Evolutionary conservation across 305 asterid genomes (phyloP), one percentile per base, ranked within the genome.

Genomic region (Striga hermonthica): DNA sequence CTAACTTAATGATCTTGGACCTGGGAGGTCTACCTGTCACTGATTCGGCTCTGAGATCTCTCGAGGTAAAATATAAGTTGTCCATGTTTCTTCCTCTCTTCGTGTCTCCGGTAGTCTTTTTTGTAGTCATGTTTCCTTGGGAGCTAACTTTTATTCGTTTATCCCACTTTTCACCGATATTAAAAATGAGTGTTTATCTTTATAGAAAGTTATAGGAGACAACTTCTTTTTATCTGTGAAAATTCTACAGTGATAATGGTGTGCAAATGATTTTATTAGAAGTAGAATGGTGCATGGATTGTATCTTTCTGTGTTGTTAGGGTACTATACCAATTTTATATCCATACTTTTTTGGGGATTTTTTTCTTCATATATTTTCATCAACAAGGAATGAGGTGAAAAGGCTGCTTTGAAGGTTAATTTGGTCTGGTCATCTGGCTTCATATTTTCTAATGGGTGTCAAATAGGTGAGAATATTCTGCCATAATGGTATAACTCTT

Each of bases 1-100:
- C 84, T 47, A 82, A 80, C 72, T 76, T 93, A 68, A 58, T 71
- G 52, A 14, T 75, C 44, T 72, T 93, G 87, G 97, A 93, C 78
- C 76, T 93, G 67, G 99, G 99, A 41, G 96, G 96, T 68, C 79
- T 93, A 70, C 88, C 85, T 39, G 86, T 93, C 59, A 86, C 83
- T 22, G 88, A 90, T 85, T 74, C 76, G 43, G 83, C 93, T 70
- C 78, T 93, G 69, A 70, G 78, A 52, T 86, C 86, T 76, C 93
- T 93, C 62, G 88, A 83, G 95, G 99, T 90, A 70, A 9, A 55
- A 58, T 40, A 37, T 72, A 38, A 60, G 49, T 67, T 13, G 12
- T 44, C 1, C 44, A 43, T 14, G 53, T 78, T 57, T 62, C 47
- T 45, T 57, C 65, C 49, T 34, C 64, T 47, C 37, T 9, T 50